These are phyloP conservation scores for Brasenia schreberi DNA, from an alignment of 164 flowering plant species.

Conservation along the genomic window DNA sequence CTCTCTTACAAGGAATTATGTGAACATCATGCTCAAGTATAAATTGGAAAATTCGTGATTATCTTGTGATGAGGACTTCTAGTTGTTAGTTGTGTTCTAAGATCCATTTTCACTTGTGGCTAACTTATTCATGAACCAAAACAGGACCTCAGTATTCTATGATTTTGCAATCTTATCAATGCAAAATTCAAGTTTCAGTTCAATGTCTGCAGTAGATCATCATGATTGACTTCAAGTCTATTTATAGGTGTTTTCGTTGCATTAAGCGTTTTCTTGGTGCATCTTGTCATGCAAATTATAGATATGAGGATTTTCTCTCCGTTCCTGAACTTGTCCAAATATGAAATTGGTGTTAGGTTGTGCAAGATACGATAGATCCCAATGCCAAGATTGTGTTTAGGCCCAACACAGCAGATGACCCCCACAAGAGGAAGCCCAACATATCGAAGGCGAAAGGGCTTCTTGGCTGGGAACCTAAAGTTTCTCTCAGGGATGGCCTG, in stretches of 20 bases:
- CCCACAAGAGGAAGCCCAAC: constrained; percentile 98
- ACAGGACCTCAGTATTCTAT: no score
- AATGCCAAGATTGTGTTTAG: constrained; percentile 75
- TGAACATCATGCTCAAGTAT: no score
- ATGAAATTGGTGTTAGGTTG: constrained; percentile 35
- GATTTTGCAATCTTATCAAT: no score
- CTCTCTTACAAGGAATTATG: background rate
- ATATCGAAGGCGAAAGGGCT: constrained; percentile 74
- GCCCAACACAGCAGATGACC: constrained; percentile 92
- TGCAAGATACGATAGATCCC: constrained; percentile 83
- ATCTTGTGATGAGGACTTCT: no score
- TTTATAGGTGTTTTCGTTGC: background rate
- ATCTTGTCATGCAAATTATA: background rate
- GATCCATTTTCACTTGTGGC: no score
- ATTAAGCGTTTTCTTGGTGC: background rate
- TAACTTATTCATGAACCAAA: no score
- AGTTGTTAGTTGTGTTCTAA: no score
- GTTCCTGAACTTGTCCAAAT: no score
- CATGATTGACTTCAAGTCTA: no score
- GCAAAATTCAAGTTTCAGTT: no score
- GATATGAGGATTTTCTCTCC: background rate
- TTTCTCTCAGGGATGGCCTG: constrained; percentile 77
- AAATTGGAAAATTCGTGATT: no score
- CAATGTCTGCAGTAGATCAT: no score
- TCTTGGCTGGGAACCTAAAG: constrained; percentile 84